Conservation (phyloP, 495 filamentous ascomycete species). For the Annulohypoxylon bovei region DNA sequence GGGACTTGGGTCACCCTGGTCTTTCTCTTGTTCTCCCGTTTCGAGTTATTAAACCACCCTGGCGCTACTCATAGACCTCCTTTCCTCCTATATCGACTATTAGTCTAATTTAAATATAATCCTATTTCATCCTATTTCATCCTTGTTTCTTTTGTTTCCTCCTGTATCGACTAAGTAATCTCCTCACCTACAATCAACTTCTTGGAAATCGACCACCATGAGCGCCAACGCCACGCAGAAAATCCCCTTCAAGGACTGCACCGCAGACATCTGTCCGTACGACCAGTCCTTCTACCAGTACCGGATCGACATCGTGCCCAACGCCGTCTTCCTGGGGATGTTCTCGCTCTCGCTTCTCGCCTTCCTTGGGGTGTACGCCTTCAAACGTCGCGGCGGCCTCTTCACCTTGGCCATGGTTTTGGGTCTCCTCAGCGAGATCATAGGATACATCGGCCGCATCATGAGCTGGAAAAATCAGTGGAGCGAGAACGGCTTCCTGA, state of each 20-base stretch:
- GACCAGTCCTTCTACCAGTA: conserved; percentile 55
- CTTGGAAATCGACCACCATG: conserved; percentile 10
- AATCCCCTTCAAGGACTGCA: conserved; percentile 31
- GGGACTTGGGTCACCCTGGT: not conserved
- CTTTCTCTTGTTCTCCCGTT: not conserved
- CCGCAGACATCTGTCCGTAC: conserved; percentile 25
- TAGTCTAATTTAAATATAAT: not conserved
- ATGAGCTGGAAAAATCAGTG: conserved; percentile 56
- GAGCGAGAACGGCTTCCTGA: conserved; percentile 54
- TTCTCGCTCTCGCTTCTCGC: conserved; percentile 52
- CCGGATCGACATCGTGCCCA: conserved; percentile 52
- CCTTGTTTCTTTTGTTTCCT: not conserved
- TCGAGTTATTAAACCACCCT: not conserved
- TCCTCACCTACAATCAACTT: not conserved
- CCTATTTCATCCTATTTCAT: not conserved
- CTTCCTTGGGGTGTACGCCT: conserved; percentile 54
- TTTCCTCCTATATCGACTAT: not conserved
- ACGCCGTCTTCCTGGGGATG: conserved; percentile 55
- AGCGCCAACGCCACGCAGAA: not conserved
- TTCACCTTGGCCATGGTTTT: conserved; percentile 55
- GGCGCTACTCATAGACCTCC: not conserved
- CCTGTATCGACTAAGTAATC: not conserved
- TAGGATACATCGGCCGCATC: conserved; percentile 57
- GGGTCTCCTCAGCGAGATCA: conserved; percentile 55
- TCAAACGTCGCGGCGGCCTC: conserved; percentile 46